Percentiles rank a stretch among this genome's conserved stretches.
phyloP scores from a whole-genome alignment of 1,139 yeast species.

The Debaryomyces sp. region DNA sequence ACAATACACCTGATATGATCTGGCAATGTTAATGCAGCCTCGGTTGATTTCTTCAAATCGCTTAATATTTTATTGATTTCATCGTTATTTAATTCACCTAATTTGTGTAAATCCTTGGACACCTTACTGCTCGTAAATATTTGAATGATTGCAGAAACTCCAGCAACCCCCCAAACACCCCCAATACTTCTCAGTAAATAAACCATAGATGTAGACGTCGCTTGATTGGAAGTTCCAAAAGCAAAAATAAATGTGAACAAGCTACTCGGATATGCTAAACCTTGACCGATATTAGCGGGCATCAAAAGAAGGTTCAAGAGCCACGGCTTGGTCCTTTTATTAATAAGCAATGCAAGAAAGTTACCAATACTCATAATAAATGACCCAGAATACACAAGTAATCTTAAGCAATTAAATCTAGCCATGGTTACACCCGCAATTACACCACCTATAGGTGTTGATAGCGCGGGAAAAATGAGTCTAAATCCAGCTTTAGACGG shows the following conservation, averaged over 20 bases:
- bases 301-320: slow-evolving; percentile 26
- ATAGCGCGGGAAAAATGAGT: slow-evolving; percentile 39
- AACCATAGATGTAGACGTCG: slow-evolving; percentile 41
- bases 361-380: slow-evolving; percentile 36
- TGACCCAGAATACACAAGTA: slow-evolving; percentile 31
- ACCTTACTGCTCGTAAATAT: slow-evolving; percentile 17
- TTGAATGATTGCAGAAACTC: slow-evolving; percentile 34
- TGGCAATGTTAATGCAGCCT: background rate
- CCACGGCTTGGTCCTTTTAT: slow-evolving; percentile 23
- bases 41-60: background rate
- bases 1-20: background rate
- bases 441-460: slow-evolving; percentile 44
- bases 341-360: slow-evolving; percentile 27
- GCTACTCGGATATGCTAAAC: slow-evolving; percentile 40
- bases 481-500: slow-evolving; percentile 32
- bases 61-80: background rate
- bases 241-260: slow-evolving; percentile 41
- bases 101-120: slow-evolving; percentile 14
- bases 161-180: slow-evolving; percentile 44
- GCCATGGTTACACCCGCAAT: slow-evolving; percentile 39
- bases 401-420: slow-evolving; percentile 19
- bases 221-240: slow-evolving; percentile 32
- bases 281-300: slow-evolving; percentile 46
- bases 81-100: slow-evolving; percentile 10
- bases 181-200: slow-evolving; percentile 42